Percentiles rank a stretch among this genome's conserved stretches.
These are phyloP conservation scores for Pichia heedii DNA, from an alignment of 805 yeast genomes.

Conservation along the genomic window DNA sequence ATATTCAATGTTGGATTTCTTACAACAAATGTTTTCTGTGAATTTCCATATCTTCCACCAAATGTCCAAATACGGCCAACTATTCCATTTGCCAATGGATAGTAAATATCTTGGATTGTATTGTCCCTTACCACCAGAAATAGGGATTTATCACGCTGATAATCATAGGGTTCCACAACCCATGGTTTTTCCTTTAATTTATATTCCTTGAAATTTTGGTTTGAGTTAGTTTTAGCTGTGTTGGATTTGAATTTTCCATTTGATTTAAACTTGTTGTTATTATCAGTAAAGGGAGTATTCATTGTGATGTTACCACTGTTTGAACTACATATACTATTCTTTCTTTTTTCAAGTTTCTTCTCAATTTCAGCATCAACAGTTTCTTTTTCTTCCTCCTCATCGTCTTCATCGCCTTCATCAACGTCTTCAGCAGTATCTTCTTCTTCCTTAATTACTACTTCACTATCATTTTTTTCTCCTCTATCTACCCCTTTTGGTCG, in stretches of 20 bases:
- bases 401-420: not conserved
- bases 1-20: constrained; percentile 48
- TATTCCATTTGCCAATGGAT: not conserved
- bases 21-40: constrained; percentile 44
- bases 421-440: not conserved
- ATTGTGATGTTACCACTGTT: no score
- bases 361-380: no score
- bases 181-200: constrained; percentile 28
- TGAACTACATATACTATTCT: no score
- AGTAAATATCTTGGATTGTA: constrained; percentile 5
- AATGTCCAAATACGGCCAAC: constrained; percentile 9
- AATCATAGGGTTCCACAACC: constrained; percentile 49
- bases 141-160: constrained; percentile 42
- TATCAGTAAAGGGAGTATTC: not conserved
- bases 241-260: not conserved
- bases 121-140: constrained; percentile 36
- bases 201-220: not conserved
- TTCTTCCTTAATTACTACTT: no score
- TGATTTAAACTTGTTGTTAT: constrained; percentile 1
- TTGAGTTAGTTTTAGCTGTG: not conserved
- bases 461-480: no score
- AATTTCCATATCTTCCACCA: constrained; percentile 15
- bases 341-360: no score
- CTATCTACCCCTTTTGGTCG: no score
- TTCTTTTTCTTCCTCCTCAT: not conserved